A percentile compares a stretch with the other conserved stretches of the same genome.
Evolutionary conservation across 2,329 filamentous ascomycete genomes (phyloP).

Genomic region (Ascochyta lentis): DNA sequence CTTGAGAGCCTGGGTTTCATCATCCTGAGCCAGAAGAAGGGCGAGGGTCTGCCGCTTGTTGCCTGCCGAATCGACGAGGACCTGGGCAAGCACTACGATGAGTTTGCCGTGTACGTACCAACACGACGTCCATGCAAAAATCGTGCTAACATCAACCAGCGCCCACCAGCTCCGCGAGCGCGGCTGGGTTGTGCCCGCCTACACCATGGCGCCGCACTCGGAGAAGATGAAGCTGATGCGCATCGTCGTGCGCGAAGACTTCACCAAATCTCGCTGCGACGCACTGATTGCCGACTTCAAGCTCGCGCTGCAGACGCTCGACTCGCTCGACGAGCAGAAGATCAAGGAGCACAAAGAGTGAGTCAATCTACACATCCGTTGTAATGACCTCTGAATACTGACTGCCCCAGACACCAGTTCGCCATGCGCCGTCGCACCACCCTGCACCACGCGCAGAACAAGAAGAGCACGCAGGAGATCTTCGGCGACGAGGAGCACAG

Average conservation of each 20-base stretch:
- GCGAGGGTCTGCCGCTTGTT: slow-evolving; percentile 84
- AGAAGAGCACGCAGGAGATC: slow-evolving; percentile 48
- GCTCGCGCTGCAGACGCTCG: slow-evolving; percentile 73
- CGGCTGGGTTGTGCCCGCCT: slow-evolving; percentile 93
- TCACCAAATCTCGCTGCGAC: slow-evolving; percentile 82
- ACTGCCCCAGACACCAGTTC: slow-evolving; percentile 11
- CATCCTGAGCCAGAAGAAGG: slow-evolving; percentile 82
- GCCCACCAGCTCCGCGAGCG: slow-evolving; percentile 86
- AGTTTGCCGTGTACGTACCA: slow-evolving; percentile 55
- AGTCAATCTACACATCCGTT: background rate
- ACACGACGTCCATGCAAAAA: background rate
- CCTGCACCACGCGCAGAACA: slow-evolving; percentile 33
- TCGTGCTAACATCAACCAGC: slow-evolving; percentile 19
- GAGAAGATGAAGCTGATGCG: slow-evolving; percentile 87
- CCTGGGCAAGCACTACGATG: slow-evolving; percentile 61
- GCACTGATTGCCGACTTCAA: slow-evolving; percentile 79
- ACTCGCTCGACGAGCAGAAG: slow-evolving; percentile 74
- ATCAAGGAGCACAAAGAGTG: slow-evolving; percentile 74
- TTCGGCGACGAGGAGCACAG: slow-evolving; percentile 86
- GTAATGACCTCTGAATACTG: background rate
- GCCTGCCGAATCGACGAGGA: slow-evolving; percentile 78
- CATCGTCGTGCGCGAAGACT: slow-evolving; percentile 92
- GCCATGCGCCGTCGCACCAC: slow-evolving; percentile 38
- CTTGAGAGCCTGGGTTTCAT: slow-evolving; percentile 80
- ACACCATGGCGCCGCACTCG: slow-evolving; percentile 94